Evolutionary conservation across 352 stramenopile genomes (phyloP).

Genomic region (Phytophthora hybrid): DNA sequence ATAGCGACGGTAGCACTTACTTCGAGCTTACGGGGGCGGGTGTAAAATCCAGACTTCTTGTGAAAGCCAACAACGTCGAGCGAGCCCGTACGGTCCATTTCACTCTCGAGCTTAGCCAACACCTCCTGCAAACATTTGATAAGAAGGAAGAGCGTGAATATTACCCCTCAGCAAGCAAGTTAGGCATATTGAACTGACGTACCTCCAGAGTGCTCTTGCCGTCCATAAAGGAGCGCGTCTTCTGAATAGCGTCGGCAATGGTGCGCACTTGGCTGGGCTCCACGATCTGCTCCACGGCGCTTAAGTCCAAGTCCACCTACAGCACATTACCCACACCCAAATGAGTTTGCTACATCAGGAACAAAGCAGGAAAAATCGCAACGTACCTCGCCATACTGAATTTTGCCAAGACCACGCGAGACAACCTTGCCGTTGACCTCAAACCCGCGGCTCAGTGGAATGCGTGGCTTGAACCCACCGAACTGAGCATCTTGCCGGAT

Average conservation of each 20-base stretch:
- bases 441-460: constrained; percentile 64
- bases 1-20: constrained; percentile 31
- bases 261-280: constrained; percentile 88
- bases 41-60: constrained; percentile 78
- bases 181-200: background rate
- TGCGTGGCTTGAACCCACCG: constrained; percentile 56
- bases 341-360: background rate
- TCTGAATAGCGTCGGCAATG: constrained; percentile 78
- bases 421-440: constrained; percentile 83
- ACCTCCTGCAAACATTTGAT: constrained; percentile 52
- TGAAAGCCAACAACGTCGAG: constrained; percentile 68
- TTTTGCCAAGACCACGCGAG: constrained; percentile 70
- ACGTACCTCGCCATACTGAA: constrained; percentile 88
- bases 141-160: background rate
- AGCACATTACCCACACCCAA: constrained; percentile 5
- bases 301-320: constrained; percentile 86
- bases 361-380: background rate
- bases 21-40: constrained; percentile 84
- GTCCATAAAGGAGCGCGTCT: constrained; percentile 65
- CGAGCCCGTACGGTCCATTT: constrained; percentile 70
- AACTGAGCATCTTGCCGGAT: constrained; percentile 66
- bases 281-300: constrained; percentile 90
- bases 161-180: background rate
- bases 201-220: constrained; percentile 65
- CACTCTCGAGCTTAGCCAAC: constrained; percentile 66